Evolutionary conservation across 306 rosid genomes (phyloP).

Genomic region (Quercus glauca): DNA sequence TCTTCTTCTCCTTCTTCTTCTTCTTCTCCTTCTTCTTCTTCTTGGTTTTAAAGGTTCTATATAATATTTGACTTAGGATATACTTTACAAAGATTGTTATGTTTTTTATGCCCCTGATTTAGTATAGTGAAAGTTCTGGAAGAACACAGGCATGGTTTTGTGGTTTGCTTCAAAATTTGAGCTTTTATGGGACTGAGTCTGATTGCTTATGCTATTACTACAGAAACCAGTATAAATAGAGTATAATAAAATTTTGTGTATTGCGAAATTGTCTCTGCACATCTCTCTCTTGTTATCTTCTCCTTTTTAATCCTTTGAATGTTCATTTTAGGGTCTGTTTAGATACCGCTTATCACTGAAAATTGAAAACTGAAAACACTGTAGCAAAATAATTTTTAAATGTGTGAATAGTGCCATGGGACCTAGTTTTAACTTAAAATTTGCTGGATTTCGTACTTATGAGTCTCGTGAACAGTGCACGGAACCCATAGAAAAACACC

Average conservation of each 20-base stretch:
- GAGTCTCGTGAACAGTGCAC: no score
- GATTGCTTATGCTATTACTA: slow-evolving; percentile 61
- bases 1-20: no score
- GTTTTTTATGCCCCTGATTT: slow-evolving; percentile 15
- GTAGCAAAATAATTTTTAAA: no score
- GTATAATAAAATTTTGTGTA: background rate
- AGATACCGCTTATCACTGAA: no score
- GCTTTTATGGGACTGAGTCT: slow-evolving; percentile 52
- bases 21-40: background rate
- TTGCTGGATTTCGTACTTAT: no score
- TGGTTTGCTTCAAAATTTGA: slow-evolving; percentile 51
- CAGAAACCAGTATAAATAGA: slow-evolving; percentile 45
- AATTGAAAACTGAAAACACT: no score
- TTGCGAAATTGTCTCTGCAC: background rate
- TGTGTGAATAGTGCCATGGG: no score
- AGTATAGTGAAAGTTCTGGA: slow-evolving; percentile 46
- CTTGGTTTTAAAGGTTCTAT: background rate
- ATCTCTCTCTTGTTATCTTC: no score
- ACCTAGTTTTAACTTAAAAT: no score
- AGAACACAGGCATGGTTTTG: slow-evolving; percentile 42
- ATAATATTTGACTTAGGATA: slow-evolving; percentile 8
- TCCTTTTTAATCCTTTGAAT: background rate
- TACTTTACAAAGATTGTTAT: background rate
- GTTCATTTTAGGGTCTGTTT: no score
- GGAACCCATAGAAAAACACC: no score